Conservation (phyloP, 2,329 filamentous ascomycete genomes). For the Cytospora piceicola region DNA sequence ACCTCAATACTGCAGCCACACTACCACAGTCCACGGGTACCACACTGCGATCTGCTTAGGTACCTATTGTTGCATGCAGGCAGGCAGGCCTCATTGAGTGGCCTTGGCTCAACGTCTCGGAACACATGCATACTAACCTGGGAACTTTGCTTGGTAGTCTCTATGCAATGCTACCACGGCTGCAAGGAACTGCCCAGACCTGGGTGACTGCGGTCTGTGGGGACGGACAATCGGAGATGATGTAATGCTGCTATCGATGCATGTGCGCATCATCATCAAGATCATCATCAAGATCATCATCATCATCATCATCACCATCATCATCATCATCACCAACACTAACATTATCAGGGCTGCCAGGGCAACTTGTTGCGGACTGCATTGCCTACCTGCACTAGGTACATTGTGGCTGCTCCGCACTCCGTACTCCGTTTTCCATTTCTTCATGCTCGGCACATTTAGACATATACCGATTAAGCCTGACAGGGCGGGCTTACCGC, state of each 20-base stretch:
- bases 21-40: background rate
- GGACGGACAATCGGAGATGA: background rate
- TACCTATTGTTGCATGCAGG: background rate
- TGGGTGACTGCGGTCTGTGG: too few relatives aligned
- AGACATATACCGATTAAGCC: background rate
- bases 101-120: background rate
- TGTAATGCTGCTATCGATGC: background rate
- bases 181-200: background rate
- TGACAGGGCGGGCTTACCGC: slow-evolving; percentile 15
- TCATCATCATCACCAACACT: background rate
- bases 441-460: background rate
- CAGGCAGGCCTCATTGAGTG: background rate
- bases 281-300: background rate
- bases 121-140: background rate
- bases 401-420: too few relatives aligned
- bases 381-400: too few relatives aligned
- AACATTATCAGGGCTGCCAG: too few relatives aligned
- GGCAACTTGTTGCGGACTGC: background rate
- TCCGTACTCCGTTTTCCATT: too few relatives aligned
- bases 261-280: background rate
- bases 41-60: background rate
- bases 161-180: slow-evolving; percentile 3
- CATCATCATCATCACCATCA: background rate
- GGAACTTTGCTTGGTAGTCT: background rate
- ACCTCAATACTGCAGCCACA: background rate